phyloP scores from a whole-genome alignment of 2,329 filamentous ascomycete genomes.

The Alternaria gansuensis region DNA sequence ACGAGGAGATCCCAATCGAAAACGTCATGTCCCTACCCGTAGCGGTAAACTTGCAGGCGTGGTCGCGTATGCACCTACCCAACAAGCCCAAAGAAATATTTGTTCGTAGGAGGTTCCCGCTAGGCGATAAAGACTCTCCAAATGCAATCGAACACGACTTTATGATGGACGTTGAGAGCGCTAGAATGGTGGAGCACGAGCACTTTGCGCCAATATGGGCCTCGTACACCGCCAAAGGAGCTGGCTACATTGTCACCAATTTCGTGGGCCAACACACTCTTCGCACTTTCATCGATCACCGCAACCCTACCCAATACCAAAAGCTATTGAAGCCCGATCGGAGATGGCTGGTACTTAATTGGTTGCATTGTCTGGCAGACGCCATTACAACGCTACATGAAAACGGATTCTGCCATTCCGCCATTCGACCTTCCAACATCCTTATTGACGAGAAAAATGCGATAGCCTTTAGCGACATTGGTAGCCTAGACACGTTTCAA shows the following conservation, averaged over 20 bases:
- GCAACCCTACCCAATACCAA: constrained; percentile 69
- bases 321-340: constrained; percentile 68
- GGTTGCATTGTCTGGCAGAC: constrained; percentile 77
- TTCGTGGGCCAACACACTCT: constrained; percentile 73
- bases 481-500: constrained; percentile 59
- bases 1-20: constrained; percentile 75
- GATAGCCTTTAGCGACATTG: constrained; percentile 72
- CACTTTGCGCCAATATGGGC: constrained; percentile 76
- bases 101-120: constrained; percentile 65
- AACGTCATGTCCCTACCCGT: constrained; percentile 67
- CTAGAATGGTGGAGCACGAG: constrained; percentile 68
- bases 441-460: constrained; percentile 71
- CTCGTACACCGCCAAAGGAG: constrained; percentile 72
- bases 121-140: constrained; percentile 54
- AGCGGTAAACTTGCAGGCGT: constrained; percentile 58
- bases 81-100: constrained; percentile 67
- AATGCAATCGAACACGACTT: constrained; percentile 60
- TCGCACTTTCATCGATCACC: constrained; percentile 70
- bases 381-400: constrained; percentile 73
- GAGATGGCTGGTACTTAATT: constrained; percentile 70
- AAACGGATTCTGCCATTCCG: constrained; percentile 69
- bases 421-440: constrained; percentile 75
- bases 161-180: constrained; percentile 66
- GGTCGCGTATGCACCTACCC: constrained; percentile 71
- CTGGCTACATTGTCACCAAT: constrained; percentile 71